A percentile compares a stretch with the other conserved stretches of the same genome.
Conservation (phyloP, 306 rosid species). For the Trifolium pratense region DNA sequence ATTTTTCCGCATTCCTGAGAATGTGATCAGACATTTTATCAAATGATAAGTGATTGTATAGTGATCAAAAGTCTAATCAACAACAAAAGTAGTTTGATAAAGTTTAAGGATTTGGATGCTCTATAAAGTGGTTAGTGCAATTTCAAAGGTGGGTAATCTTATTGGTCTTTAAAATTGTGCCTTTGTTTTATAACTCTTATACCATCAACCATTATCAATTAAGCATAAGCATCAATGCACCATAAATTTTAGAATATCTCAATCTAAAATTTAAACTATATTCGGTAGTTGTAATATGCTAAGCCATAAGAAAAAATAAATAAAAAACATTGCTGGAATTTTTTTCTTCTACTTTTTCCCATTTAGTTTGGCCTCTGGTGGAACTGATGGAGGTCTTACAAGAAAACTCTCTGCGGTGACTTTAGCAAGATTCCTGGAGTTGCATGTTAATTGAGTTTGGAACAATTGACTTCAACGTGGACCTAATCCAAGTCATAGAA, state of each 20-base stretch:
- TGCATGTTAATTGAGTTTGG: slow-evolving; percentile 21
- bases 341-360: not conserved
- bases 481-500: slow-evolving; percentile 24
- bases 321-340: slow-evolving; percentile 10
- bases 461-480: not conserved
- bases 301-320: slow-evolving; percentile 11
- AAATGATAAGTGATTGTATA: slow-evolving; percentile 25
- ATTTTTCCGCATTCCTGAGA: slow-evolving; percentile 24
- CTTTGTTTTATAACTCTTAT: not conserved
- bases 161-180: not conserved
- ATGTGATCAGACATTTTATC: slow-evolving; percentile 33
- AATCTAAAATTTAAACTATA: slow-evolving; percentile 27
- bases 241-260: slow-evolving; percentile 18
- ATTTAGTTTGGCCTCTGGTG: slow-evolving; percentile 18
- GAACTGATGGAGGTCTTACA: slow-evolving; percentile 15
- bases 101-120: slow-evolving; percentile 26
- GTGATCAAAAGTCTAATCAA: slow-evolving; percentile 7
- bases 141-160: slow-evolving; percentile 10
- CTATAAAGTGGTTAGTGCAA: not conserved
- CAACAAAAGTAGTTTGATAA: slow-evolving; percentile 17
- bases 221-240: slow-evolving; percentile 16
- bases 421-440: not conserved
- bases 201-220: slow-evolving; percentile 17
- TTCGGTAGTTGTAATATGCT: slow-evolving; percentile 17
- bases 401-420: slow-evolving; percentile 2